Evolutionary conservation across 345 rosid genomes (phyloP).

Genomic region (Eucalyptus lansdowneana): DNA sequence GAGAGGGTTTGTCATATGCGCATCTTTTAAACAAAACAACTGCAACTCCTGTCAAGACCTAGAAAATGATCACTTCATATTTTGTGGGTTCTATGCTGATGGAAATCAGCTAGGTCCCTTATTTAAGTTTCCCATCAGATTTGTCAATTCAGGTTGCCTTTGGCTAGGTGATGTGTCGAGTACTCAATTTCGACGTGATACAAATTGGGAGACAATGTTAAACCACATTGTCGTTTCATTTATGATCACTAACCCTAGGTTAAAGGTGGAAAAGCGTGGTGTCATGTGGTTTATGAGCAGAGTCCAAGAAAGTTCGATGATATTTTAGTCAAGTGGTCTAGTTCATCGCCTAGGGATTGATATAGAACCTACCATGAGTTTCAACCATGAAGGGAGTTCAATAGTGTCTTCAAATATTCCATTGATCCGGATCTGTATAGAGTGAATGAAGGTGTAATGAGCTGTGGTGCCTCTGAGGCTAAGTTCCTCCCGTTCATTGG

Average conservation of each 20-base stretch:
- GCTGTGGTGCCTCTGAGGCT: fast-evolving
- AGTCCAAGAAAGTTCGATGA: fast-evolving
- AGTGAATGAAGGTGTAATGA: background rate
- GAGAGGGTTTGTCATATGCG: too few relatives aligned
- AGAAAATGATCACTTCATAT: too few relatives aligned
- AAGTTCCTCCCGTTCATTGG: fast-evolving
- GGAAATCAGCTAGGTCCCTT: too few relatives aligned
- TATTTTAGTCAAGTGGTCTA: background rate
- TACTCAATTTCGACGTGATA: background rate
- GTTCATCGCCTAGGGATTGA: background rate
- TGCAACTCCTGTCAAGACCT: fast-evolving
- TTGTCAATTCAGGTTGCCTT: too few relatives aligned
- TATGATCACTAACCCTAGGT: background rate
- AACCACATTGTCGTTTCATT: background rate
- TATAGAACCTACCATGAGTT: background rate
- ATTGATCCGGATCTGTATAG: fast-evolving
- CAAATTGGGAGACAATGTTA: background rate
- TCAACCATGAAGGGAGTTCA: background rate
- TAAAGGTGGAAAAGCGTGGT: background rate
- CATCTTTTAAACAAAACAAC: too few relatives aligned
- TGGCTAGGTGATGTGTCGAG: background rate
- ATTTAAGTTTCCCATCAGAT: too few relatives aligned
- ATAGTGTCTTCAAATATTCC: too few relatives aligned
- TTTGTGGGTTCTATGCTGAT: too few relatives aligned
- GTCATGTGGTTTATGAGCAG: background rate